phyloP scores from a whole-genome alignment of 2,329 filamentous ascomycete genomes.

The Paradendryphiella salina region DNA sequence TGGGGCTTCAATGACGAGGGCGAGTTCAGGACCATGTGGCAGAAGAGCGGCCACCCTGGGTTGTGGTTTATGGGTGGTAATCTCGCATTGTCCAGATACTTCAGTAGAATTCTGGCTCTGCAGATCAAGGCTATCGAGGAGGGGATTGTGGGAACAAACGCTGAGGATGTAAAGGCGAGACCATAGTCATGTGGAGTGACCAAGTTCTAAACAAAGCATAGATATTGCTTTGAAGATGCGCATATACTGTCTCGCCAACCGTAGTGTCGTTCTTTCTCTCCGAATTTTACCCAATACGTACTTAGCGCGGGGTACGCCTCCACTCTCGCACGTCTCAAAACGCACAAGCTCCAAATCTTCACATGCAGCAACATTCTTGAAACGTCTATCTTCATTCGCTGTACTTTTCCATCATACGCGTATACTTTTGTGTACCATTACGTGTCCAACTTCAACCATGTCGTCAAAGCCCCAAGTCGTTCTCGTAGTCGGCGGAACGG shows the following conservation, averaged over 20 bases:
- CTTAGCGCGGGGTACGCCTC: conserved; percentile 14
- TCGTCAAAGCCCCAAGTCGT: conserved; percentile 21
- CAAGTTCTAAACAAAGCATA: neutral
- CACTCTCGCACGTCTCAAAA: conserved; percentile 6
- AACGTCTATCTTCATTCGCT: neutral
- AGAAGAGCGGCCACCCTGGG: conserved; percentile 40
- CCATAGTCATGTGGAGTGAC: neutral
- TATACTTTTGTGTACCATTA: neutral
- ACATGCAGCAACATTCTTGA: neutral
- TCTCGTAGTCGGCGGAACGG: conserved; percentile 31
- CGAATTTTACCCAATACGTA: conserved; percentile 6
- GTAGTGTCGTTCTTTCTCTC: neutral
- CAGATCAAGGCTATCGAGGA: conserved; percentile 51
- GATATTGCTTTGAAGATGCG: neutral
- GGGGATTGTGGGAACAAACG: conserved; percentile 16
- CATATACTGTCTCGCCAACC: neutral
- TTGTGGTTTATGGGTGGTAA: conserved; percentile 54
- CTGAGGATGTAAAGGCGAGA: neutral
- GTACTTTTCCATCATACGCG: neutral
- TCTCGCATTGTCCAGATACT: conserved; percentile 53
- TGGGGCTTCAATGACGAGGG: conserved; percentile 54
- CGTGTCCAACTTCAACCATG: neutral
- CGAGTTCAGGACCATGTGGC: conserved; percentile 52
- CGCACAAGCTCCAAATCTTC: conserved; percentile 10
- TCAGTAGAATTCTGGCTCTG: conserved; percentile 52